Conservation (phyloP, 2,329 filamentous ascomycete species). For the Cladosporium sphaerospermum region DNA sequence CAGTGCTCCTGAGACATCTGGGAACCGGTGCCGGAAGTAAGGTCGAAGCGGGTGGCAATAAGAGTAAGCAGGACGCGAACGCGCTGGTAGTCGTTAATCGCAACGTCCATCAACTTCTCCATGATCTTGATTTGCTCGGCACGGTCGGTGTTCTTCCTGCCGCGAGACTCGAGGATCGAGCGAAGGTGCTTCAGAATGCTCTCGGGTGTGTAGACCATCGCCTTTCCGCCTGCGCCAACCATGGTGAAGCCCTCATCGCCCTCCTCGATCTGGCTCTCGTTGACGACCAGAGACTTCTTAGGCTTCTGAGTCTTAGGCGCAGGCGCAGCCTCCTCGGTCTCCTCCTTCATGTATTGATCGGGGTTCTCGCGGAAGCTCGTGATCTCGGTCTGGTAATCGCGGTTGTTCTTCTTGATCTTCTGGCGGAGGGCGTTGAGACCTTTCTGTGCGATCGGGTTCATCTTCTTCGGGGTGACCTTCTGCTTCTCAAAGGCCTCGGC, state of each 20-base stretch:
- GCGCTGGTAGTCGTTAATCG: constrained; percentile 84
- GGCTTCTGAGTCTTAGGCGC: constrained; percentile 47
- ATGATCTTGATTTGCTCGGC: constrained; percentile 92
- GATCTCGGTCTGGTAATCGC: constrained; percentile 83
- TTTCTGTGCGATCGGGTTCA: constrained; percentile 93
- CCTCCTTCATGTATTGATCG: constrained; percentile 79
- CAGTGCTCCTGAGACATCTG: constrained; percentile 95
- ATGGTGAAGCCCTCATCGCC: constrained; percentile 85
- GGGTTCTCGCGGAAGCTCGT: constrained; percentile 81
- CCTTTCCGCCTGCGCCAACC: constrained; percentile 82
- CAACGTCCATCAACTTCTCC: constrained; percentile 90
- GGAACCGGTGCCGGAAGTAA: constrained; percentile 69
- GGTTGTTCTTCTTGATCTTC: constrained; percentile 97
- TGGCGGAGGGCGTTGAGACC: constrained; percentile 96
- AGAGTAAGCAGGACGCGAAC: constrained; percentile 87
- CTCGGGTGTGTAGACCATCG: constrained; percentile 88
- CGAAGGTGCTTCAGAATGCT: constrained; percentile 97
- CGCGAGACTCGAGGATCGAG: constrained; percentile 87
- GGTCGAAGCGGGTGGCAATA: constrained; percentile 89
- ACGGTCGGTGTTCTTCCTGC: constrained; percentile 98
- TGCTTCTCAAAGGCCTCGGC: constrained; percentile 92
- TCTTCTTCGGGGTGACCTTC: constrained; percentile 94
- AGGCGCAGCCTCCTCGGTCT: constrained; percentile 62
- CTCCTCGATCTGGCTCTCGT: constrained; percentile 47
- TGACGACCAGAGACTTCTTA: constrained; percentile 44